These are phyloP conservation scores for Aspergillaceae sp. DNA, from an alignment of 2,329 filamentous ascomycete species.

Conservation along the genomic window DNA sequence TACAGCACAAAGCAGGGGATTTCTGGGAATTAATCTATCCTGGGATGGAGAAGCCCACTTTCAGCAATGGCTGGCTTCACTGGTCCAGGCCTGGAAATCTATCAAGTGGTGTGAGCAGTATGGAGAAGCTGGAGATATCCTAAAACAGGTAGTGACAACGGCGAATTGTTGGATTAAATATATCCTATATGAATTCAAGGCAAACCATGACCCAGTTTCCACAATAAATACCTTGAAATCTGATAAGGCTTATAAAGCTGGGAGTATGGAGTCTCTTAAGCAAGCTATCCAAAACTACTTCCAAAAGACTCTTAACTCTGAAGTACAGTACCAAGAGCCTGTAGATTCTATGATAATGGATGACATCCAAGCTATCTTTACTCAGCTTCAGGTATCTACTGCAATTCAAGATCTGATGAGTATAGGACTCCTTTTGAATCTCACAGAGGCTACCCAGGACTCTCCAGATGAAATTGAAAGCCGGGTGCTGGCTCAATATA, in stretches of 20 bases:
- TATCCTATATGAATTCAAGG: not conserved
- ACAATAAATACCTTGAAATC: constrained; percentile 3
- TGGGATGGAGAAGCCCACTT: not conserved
- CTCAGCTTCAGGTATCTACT: constrained; percentile 1
- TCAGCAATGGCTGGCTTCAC: not conserved
- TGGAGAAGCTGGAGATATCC: not conserved
- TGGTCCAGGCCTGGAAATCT: not conserved
- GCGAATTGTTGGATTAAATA: not conserved
- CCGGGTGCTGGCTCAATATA: not conserved
- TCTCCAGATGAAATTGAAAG: constrained; percentile 2
- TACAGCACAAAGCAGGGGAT: not conserved
- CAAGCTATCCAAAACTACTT: constrained; percentile 4
- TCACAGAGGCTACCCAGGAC: constrained; percentile 5
- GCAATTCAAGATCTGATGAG: constrained; percentile 3
- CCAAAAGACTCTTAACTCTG: constrained; percentile 2
- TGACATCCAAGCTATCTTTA: constrained; percentile 1
- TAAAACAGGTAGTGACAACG: not conserved
- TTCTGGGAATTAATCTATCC: no score
- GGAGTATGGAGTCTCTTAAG: constrained; percentile 2
- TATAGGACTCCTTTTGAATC: constrained; percentile 1
- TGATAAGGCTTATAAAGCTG: constrained; percentile 6
- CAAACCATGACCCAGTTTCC: not conserved
- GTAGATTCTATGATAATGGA: not conserved
- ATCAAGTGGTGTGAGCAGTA: not conserved
- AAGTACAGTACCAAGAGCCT: not conserved